Evolutionary conservation across 23 red algal species (phyloP), one percentile per base, ranked within the genome.

Genomic region (Gracilaria gracilis): DNA sequence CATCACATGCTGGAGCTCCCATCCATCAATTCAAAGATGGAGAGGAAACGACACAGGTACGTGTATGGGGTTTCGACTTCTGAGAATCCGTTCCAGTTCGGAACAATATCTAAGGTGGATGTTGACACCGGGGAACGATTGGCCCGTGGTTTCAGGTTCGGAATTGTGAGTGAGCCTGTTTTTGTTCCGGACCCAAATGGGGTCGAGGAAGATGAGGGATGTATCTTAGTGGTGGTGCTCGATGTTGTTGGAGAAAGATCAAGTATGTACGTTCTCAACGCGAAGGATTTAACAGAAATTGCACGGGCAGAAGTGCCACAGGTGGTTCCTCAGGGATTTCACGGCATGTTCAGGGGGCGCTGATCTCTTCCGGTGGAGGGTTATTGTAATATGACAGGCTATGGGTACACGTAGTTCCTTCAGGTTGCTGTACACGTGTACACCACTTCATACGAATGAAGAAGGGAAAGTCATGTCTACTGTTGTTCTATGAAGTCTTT

Each of bases 161-260:
- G 28, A 13, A 29, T 67, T 9, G 62, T 78, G 2, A 54, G 73
- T 25, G 73, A 78, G n/a, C 73, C 73, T 29, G 48, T 78, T 3
- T 78, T 78, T 47, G 73, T 78, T 29, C 34, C 73, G 6, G 73
- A 78, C 21, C 73, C 73, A 24, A n/a, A 37, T n/a, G 73, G 73
- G 4, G 12, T 78, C 16, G 38, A 78, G 23, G 73, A 50, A 54
- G 73, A 78, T 78, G 73, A 47, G 5, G 73, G 73, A 47, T 78
- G 73, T n/a, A 47, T 78, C 24, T 47, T 78, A 16, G 39, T 37
- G 32, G 31, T 78, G 38, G 39, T 54, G 11, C 25, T 47, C 14
- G 73, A 78, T 25, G 21, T 15, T 13, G 11, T 0, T 14, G n/a
- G 5, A 25, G 4, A 17, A 29, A 37, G 73, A 11, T 78, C 73